Conservation (phyloP, 2,329 filamentous ascomycete species). For the Pyrenochaeta sp. region DNA sequence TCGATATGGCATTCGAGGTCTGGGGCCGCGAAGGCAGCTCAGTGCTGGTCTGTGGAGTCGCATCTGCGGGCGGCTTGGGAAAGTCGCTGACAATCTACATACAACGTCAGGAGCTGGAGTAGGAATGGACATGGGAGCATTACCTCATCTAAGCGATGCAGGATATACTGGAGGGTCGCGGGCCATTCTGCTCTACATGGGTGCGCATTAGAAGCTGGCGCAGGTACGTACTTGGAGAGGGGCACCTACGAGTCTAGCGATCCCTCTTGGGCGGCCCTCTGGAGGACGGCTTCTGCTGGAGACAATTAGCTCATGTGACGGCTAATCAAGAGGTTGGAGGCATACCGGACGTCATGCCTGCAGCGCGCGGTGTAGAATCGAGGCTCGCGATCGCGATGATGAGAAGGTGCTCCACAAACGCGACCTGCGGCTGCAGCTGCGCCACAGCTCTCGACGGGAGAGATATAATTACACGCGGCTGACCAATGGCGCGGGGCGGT, state of each 20-base stretch:
- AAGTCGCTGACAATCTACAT: slow-evolving; percentile 79
- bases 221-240: slow-evolving; percentile 8
- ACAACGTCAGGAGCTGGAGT: slow-evolving; percentile 8
- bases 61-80: slow-evolving; percentile 65
- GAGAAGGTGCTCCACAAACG: slow-evolving; percentile 3
- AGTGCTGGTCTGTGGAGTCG: slow-evolving; percentile 50
- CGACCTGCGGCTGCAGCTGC: slow-evolving; percentile 7
- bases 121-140: slow-evolving; percentile 11
- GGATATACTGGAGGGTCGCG: slow-evolving; percentile 68
- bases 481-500: slow-evolving; percentile 9
- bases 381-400: background rate
- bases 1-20: slow-evolving; percentile 33
- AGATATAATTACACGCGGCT: slow-evolving; percentile 13
- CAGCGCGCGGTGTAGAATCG: slow-evolving; percentile 5
- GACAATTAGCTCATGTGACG: slow-evolving; percentile 21
- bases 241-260: slow-evolving; percentile 64
- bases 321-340: background rate
- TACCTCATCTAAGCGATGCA: slow-evolving; percentile 74
- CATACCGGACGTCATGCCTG: slow-evolving; percentile 33
- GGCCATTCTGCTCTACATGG: slow-evolving; percentile 72
- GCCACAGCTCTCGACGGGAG: slow-evolving; percentile 8
- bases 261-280: slow-evolving; percentile 65
- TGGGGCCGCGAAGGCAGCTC: slow-evolving; percentile 26
- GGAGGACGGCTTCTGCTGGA: slow-evolving; percentile 60
- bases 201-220: slow-evolving; percentile 38